phyloP scores from a whole-genome alignment of 2,329 filamentous ascomycete species.

The Epichloe sylvatica region DNA sequence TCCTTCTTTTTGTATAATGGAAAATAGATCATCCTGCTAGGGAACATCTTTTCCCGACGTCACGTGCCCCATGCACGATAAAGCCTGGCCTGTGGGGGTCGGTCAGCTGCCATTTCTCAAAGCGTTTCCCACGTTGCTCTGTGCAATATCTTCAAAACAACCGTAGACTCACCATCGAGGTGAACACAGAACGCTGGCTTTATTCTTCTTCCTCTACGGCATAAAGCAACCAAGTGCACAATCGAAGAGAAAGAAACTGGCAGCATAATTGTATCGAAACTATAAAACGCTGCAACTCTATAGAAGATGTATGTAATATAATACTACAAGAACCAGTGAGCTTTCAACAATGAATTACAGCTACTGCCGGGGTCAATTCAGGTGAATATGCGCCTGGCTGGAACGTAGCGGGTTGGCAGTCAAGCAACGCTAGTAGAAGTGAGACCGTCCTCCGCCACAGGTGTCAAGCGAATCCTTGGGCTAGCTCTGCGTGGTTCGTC shows the following conservation, averaged over 20 bases:
- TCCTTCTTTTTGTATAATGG: too few relatives aligned
- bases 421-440: not conserved
- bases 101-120: too few relatives aligned
- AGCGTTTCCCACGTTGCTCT: too few relatives aligned
- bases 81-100: too few relatives aligned
- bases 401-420: not conserved
- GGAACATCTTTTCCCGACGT: too few relatives aligned
- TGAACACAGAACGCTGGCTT: too few relatives aligned
- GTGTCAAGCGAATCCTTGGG: slow-evolving; percentile 11
- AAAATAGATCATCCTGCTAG: too few relatives aligned
- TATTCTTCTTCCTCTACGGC: too few relatives aligned
- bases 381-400: not conserved
- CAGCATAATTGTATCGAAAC: not conserved
- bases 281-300: not conserved
- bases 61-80: too few relatives aligned
- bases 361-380: not conserved
- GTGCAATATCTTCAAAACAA: too few relatives aligned
- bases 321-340: not conserved
- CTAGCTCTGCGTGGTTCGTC: slow-evolving; percentile 27
- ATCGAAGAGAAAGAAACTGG: not conserved
- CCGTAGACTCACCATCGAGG: too few relatives aligned
- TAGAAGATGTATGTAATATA: not conserved
- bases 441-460: slow-evolving; percentile 7
- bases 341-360: not conserved
- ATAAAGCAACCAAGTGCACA: too few relatives aligned